A percentile compares a stretch with the other conserved stretches of the same genome.
These are phyloP conservation scores for Diutina pseudorugosa DNA, from an alignment of 1,139 yeast genomes.

Conservation along the genomic window DNA sequence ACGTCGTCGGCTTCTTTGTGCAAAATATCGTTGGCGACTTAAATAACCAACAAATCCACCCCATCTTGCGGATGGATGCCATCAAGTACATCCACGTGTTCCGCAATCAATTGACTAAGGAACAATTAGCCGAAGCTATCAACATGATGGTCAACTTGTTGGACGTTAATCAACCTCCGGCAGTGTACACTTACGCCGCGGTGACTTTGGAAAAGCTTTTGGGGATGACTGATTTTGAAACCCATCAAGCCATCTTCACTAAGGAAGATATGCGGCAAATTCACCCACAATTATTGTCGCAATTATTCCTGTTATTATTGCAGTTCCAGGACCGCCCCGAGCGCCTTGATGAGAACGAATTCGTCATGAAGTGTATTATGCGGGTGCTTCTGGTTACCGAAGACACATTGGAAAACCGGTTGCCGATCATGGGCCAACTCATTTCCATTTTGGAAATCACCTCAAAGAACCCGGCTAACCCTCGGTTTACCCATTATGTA, in stretches of 20 bases:
- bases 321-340: slow-evolving; percentile 46
- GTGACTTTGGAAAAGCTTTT: slow-evolving; percentile 84
- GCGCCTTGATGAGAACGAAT: slow-evolving; percentile 90
- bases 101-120: slow-evolving; percentile 85
- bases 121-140: slow-evolving; percentile 65
- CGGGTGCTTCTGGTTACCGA: slow-evolving; percentile 70
- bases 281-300: slow-evolving; percentile 40
- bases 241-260: slow-evolving; percentile 45
- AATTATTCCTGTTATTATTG: slow-evolving; percentile 55
- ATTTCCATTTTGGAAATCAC: slow-evolving; percentile 58
- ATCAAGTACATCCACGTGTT: slow-evolving; percentile 83
- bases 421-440: slow-evolving; percentile 50
- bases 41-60: slow-evolving; percentile 26
- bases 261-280: slow-evolving; percentile 51
- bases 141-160: slow-evolving; percentile 71
- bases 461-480: slow-evolving; percentile 87
- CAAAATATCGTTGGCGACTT: slow-evolving; percentile 76
- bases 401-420: slow-evolving; percentile 35
- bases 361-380: slow-evolving; percentile 80
- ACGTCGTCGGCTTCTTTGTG: slow-evolving; percentile 77
- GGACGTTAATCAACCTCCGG: slow-evolving; percentile 47
- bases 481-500: slow-evolving; percentile 79
- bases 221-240: slow-evolving; percentile 51
- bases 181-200: slow-evolving; percentile 87
- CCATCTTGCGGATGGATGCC: slow-evolving; percentile 83